Percentiles rank a stretch among this genome's conserved stretches.
Evolutionary conservation across 1,284 basidiomycete species (phyloP).

Genomic region (Wallemia mellicola): DNA sequence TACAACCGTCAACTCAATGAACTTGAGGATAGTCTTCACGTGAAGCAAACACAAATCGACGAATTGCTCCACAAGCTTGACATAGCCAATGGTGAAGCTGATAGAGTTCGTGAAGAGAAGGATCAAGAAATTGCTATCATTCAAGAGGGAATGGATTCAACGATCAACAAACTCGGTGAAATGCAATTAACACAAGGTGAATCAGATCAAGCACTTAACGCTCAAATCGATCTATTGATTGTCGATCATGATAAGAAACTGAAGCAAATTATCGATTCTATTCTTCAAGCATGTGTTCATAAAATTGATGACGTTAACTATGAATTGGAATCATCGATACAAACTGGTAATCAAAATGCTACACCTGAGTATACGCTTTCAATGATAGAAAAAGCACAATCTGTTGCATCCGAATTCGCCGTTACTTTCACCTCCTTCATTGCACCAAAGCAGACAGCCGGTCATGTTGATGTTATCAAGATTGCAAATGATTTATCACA

Average conservation of each 20-base stretch:
- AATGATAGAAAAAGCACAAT: conserved; percentile 88
- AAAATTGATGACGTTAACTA: conserved; percentile 94
- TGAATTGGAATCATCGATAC: conserved; percentile 80
- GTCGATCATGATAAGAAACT: conserved; percentile 93
- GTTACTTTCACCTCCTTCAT: conserved; percentile 78
- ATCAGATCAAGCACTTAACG: conserved; percentile 62
- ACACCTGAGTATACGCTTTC: conserved; percentile 94
- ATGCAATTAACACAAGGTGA: conserved; percentile 58
- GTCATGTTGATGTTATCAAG: conserved; percentile 95
- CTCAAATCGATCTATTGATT: conserved; percentile 87
- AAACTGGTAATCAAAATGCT: conserved; percentile 74
- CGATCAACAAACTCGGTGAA: conserved; percentile 65
- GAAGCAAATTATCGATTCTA: conserved; percentile 95
- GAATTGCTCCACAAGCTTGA: conserved; percentile 55
- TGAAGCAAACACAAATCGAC: conserved; percentile 82
- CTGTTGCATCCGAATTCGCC: conserved; percentile 84
- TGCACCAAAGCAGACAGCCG: conserved; percentile 58
- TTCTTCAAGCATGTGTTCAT: conserved; percentile 80
- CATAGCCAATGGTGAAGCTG: conserved; percentile 38
- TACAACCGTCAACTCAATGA: conserved; percentile 91
- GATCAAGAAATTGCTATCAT: conserved; percentile 86
- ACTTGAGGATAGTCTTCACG: conserved; percentile 71
- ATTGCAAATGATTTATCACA: conserved; percentile 88
- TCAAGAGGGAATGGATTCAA: conserved; percentile 84
- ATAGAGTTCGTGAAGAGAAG: conserved; percentile 68